Base-by-base conservation (phyloP, 2,329 filamentous ascomycete genomes). In the Lachnellula cervina region DNA sequence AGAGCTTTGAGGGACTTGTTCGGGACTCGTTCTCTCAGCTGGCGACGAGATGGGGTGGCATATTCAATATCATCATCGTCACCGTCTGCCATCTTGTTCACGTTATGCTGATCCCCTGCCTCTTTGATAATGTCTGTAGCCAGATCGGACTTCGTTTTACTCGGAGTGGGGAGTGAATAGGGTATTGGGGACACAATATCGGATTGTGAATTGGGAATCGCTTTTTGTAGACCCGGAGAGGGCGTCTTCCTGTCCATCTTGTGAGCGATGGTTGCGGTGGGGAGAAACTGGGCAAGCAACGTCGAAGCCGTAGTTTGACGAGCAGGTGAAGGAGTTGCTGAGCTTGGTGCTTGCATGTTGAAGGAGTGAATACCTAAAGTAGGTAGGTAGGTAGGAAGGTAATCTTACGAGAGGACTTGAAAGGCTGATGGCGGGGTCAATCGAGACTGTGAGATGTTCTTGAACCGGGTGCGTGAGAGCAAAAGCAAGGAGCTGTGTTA, bases 221-320 rank as follows among this genome's bases (percentile, higher is more conserved):
- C 34, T 49, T 45, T 57, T 48, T 52, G 54, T 11, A 32, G 9
- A 13, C 3, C 3, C 28, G 9, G 28, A 32, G 28, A 32, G 28
- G n/a, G 37, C 25, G 11, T 25, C 17, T 32, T 49, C 48, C 44
- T 55, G 32, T 66, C 65, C 56, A 64, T 67, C 54, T 69, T 69
- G 53, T 69, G 67, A 14, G 59, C 45, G 1, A 61, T 57, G n/a
- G 56, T 54, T 8, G 56, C 57, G 17, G 60, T 62, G 14, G 67
- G 65, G 5, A 65, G 55, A 42, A 66, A 68, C 44, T 65, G 61
- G 2, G 64, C 60, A 17, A 69, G 64, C 13, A 69, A 52, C 45
- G 50, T 63, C 28, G 64, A 66, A 19, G 64, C 63, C 17, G 61
- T 59, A 32, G 54, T 58, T 48, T 54, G 57, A 19, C 40, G 55